Evolutionary conservation across 1,284 basidiomycete species (phyloP).

Genomic region (Tremellales sp.): DNA sequence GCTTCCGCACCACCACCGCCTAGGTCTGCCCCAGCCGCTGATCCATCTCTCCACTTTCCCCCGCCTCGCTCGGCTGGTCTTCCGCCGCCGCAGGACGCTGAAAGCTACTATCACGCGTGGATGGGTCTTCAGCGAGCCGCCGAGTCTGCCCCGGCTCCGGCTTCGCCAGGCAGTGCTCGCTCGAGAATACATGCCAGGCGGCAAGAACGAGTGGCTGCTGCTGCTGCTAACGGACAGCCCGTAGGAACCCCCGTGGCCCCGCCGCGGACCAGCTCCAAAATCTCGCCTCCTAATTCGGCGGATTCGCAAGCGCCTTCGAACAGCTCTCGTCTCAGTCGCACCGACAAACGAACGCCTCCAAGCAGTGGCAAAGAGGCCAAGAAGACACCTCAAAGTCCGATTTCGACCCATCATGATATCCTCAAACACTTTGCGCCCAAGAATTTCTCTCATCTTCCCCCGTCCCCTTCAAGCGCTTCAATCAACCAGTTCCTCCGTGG

Average conservation of each 20-base stretch:
- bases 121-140: neutral
- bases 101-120: neutral
- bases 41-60: constrained; percentile 2
- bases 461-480: constrained; percentile 75
- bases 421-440: constrained; percentile 47
- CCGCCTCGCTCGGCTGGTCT: no score
- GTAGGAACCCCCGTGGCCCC: neutral
- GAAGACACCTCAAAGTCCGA: constrained; percentile 37
- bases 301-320: constrained; percentile 24
- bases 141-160: neutral
- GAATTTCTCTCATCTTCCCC: constrained; percentile 84
- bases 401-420: constrained; percentile 48
- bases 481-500: constrained; percentile 76
- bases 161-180: constrained; percentile 37
- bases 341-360: constrained; percentile 1
- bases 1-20: constrained; percentile 20
- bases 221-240: neutral
- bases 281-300: constrained; percentile 32
- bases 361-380: constrained; percentile 16
- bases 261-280: constrained; percentile 7
- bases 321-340: no score
- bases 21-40: no score
- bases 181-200: constrained; percentile 40
- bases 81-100: neutral
- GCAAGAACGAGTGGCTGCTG: constrained; percentile 14